Evolutionary conservation across 768 basidiomycete genomes (phyloP).

Genomic region (Tylopilus balloui): DNA sequence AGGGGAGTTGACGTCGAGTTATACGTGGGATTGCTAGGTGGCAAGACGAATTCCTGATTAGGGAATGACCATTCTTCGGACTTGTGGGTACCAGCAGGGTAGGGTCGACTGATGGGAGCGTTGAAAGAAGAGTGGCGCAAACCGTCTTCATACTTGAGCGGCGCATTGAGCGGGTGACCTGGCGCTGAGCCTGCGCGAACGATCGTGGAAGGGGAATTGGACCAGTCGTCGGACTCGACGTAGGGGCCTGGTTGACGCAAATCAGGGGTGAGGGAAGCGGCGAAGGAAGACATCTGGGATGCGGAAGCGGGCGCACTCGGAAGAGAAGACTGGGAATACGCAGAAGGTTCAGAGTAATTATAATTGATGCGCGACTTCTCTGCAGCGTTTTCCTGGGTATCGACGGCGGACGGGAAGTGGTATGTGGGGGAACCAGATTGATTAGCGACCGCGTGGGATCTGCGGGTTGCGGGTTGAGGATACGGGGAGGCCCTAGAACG

Average conservation of each 20-base stretch:
- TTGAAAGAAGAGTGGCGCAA: conserved; percentile 67
- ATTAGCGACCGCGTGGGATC: conserved; percentile 43
- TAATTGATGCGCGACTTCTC: conserved; percentile 38
- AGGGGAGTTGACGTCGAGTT: conserved; percentile 34
- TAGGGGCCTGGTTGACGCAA: conserved; percentile 39
- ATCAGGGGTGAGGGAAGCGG: conserved; percentile 45
- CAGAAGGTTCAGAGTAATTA: conserved; percentile 41
- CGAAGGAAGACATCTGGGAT: conserved; percentile 47
- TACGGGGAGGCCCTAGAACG: conserved; percentile 56
- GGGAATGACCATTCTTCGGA: conserved; percentile 73
- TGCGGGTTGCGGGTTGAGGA: conserved; percentile 45
- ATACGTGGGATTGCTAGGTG: conserved; percentile 26
- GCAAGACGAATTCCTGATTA: conserved; percentile 51
- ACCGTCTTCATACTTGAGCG: conserved; percentile 66
- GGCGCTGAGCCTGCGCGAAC: conserved; percentile 66
- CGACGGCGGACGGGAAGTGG: conserved; percentile 51
- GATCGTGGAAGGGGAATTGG: conserved; percentile 50
- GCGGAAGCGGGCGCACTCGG: conserved; percentile 51
- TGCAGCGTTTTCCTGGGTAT: conserved; percentile 38
- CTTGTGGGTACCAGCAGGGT: conserved; percentile 43
- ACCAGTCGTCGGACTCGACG: conserved; percentile 54
- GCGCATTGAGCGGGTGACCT: conserved; percentile 46
- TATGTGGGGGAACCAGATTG: conserved; percentile 40
- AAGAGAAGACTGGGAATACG: conserved; percentile 46
- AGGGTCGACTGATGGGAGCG: conserved; percentile 52